Percentiles rank a stretch among this genome's conserved stretches.
These are phyloP conservation scores for Heimioporus retisporus DNA, from an alignment of 1,284 basidiomycete species.

Conservation along the genomic window DNA sequence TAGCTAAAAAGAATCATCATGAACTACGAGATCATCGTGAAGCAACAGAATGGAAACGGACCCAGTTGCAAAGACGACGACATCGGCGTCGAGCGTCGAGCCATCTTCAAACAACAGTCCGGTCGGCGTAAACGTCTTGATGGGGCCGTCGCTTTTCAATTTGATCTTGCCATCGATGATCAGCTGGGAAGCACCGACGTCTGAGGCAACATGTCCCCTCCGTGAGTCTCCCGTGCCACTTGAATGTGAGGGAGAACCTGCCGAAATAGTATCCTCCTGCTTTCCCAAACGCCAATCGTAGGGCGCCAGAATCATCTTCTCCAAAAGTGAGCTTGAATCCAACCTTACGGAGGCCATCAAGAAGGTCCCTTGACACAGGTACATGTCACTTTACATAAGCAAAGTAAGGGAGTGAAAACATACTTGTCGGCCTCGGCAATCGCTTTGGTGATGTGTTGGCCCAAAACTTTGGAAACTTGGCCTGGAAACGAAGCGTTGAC, in stretches of 20 bases:
- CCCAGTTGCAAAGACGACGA: slow-evolving; percentile 73
- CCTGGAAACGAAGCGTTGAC: slow-evolving; percentile 45
- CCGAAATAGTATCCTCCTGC: slow-evolving; percentile 59
- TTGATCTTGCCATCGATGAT: slow-evolving; percentile 82
- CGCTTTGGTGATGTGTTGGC: slow-evolving; percentile 51
- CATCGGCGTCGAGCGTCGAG: slow-evolving; percentile 68
- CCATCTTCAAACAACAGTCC: slow-evolving; percentile 76
- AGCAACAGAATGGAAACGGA: slow-evolving; percentile 26
- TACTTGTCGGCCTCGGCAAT: slow-evolving; percentile 36
- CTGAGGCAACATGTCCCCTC: slow-evolving; percentile 37
- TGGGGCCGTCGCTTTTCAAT: slow-evolving; percentile 71
- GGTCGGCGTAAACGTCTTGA: slow-evolving; percentile 63
- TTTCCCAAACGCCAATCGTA: slow-evolving; percentile 42
- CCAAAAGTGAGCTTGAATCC: slow-evolving; percentile 72
- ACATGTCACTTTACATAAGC: slow-evolving; percentile 50
- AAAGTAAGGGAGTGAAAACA: background rate
- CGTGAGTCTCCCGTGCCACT: too few relatives aligned
- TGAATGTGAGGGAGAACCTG: slow-evolving; percentile 22
- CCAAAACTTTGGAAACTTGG: slow-evolving; percentile 45
- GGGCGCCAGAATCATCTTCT: slow-evolving; percentile 59
- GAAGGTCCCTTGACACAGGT: slow-evolving; percentile 51
- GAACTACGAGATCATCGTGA: slow-evolving; percentile 25
- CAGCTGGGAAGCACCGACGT: slow-evolving; percentile 72
- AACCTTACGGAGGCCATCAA: slow-evolving; percentile 61
- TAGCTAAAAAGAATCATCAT: slow-evolving; percentile 25